Evolutionary conservation across 805 yeast species (phyloP).

Genomic region (Ogataea pini): DNA sequence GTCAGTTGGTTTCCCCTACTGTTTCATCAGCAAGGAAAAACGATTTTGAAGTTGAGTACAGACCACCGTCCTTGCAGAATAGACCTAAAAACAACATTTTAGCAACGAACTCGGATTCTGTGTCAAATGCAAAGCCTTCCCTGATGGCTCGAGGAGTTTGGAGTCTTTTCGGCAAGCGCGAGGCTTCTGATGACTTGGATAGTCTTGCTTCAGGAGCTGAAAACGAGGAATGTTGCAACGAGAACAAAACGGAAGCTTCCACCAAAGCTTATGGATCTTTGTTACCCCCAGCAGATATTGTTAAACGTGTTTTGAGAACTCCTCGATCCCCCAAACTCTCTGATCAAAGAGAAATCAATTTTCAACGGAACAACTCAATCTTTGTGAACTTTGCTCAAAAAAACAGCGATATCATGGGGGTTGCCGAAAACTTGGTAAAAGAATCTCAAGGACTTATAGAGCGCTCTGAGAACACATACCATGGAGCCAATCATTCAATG

Average conservation of each 20-base stretch:
- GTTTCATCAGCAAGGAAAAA: not conserved
- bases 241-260: not conserved
- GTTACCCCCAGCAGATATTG: constrained; percentile 7
- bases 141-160: constrained; percentile 13
- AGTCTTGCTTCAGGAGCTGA: constrained; percentile 12
- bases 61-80: not conserved
- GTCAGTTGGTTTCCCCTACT: not conserved
- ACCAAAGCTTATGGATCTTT: constrained; percentile 5
- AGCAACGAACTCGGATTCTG: constrained; percentile 1
- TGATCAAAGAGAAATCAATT: not conserved
- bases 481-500: constrained; percentile 10
- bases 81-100: constrained; percentile 4
- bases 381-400: constrained; percentile 16
- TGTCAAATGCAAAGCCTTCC: constrained; percentile 2
- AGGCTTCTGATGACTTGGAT: constrained; percentile 4
- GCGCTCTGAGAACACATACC: constrained; percentile 16
- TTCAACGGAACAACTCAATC: not conserved
- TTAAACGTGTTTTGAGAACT: constrained; percentile 1
- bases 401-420: constrained; percentile 17
- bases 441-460: constrained; percentile 16
- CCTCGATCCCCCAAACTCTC: not conserved
- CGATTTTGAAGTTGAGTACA: not conserved
- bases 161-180: constrained; percentile 13
- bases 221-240: constrained; percentile 10
- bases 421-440: constrained; percentile 15